Evolutionary conservation across 306 rosid species (phyloP), one percentile per base, ranked within the genome.

Genomic region (Datisca glomerata): DNA sequence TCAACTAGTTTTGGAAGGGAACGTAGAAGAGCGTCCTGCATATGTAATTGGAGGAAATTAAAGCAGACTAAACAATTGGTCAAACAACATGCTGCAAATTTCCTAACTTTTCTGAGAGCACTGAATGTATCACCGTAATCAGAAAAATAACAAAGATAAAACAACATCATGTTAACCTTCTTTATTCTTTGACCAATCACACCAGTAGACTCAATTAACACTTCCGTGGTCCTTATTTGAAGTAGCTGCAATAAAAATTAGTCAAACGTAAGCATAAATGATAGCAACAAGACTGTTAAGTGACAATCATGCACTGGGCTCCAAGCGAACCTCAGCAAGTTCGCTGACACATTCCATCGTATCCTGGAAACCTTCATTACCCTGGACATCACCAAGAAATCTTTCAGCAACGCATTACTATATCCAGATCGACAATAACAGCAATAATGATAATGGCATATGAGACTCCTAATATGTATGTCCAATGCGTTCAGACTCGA

Each of bases 161-260:
- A 12, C 29, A 45, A 54, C 48, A 15, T 49, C 34, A 41, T 12
- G 9, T 42, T 53, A 12, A 86, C 94, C 89, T 76, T 87, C 35
- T 82, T 87, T 51, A 82, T 87, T 66, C 93, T 76, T 32, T 76
- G 80, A 37, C 97, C 97, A 57, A 87, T 82, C 51, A 87, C 93
- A 2, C 93, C 97, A 7, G 97, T 87, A 45, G 97, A 87, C 64
- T 87, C 93, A 72, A 82, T 57, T 32, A 87, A 53, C 19, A 87
- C 67, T 43, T 87, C 94, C 29, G 74, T 82, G 8, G 87, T 74
- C 68, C 65, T 78, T 56, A 69, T 32, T 55, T 70, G 71, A 45
- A 82, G 79, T 35, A 89, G 59, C 98, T 80, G 63, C 43, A 72
- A 44, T 29, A n/a, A 15, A 44, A 55, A 41, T 40, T 17, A 39